These are phyloP conservation scores for Amoeboaphelidium occidentale DNA, from an alignment of 371 early-diverging fungal species.

Conservation along the genomic window DNA sequence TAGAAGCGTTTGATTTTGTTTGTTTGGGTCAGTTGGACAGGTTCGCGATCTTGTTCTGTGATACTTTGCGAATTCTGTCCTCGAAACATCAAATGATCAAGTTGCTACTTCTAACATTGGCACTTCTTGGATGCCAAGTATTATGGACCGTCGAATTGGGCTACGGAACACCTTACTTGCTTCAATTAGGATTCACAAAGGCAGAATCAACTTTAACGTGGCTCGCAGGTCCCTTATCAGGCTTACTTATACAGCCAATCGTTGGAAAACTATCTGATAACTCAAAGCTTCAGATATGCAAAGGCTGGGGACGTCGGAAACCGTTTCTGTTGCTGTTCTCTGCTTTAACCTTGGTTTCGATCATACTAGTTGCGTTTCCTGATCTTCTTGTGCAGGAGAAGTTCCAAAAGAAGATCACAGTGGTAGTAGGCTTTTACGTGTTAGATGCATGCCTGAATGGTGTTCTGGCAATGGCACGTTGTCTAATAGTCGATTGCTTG, in stretches of 20 bases:
- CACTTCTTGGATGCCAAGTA: background rate
- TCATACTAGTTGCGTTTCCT: background rate
- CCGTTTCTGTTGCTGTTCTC: background rate
- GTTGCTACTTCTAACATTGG: background rate
- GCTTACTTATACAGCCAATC: slow-evolving; percentile 50
- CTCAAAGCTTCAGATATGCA: background rate
- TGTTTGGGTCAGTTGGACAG: too few relatives aligned
- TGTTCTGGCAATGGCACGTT: background rate
- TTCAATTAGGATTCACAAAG: slow-evolving; percentile 56
- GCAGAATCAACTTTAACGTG: slow-evolving; percentile 71
- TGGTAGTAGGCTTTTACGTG: background rate
- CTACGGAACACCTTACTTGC: slow-evolving; percentile 63
- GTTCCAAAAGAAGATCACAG: background rate
- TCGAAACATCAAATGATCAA: background rate
- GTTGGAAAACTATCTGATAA: slow-evolving; percentile 6
- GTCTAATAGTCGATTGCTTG: background rate
- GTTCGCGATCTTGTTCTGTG: too few relatives aligned
- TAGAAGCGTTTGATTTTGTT: too few relatives aligned
- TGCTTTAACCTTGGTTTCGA: background rate
- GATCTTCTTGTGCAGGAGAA: background rate
- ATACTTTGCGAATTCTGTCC: too few relatives aligned
- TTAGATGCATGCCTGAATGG: background rate
- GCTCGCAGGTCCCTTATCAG: slow-evolving; percentile 89
- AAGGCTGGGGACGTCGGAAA: background rate
- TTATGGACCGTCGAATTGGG: slow-evolving; percentile 17